Base-by-base conservation (phyloP, 768 basidiomycete species). In the Albatrellus ellisii region DNA sequence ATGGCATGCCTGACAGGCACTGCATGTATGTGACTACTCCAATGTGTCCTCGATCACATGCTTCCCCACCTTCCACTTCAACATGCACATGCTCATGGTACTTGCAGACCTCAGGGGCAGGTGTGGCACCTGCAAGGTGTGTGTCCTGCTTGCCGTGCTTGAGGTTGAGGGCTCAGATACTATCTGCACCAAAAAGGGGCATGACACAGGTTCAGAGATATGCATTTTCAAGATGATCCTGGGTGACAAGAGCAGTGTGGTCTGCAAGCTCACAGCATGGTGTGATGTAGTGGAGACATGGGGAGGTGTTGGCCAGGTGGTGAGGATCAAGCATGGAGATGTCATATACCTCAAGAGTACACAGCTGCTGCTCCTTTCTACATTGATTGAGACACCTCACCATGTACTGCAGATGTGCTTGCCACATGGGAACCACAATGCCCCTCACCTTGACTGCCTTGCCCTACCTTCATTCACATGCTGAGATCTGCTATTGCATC, bases 181-280 rank as follows among this genome's bases (percentile, higher is more conserved):
- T 4, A 69, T 89, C 27, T 66, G 60, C 18, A 65, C 81, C 26
- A 84, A 80, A 57, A 77, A 72, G 39, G 85, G 84, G 0, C 51
- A 52, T 4, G 78, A 85, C 42, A 74, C 78, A 4, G 86, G 84
- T 6, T 75, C 72, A 44, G 73, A 81, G 45, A 71, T 85, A 0
- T 71, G 69, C 0, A 54, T 88, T 32, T 58, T 88, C 22, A 81
- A 75, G 53, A 62, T 86, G 52, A 73, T 88, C 36, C 57, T 88
- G 20, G 79, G 80, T 7, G 82, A 87, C 50, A 80, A 84, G 41
- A 70, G 71, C 24, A 78, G 79, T 1, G 66, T 59, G 1, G 67
- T 87, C 6, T 74, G 74, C 52, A 84, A 78, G 59, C 56, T 88
- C 14, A 80, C 79, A 4, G 83, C 78, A 9, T 89, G 85, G 85